Evolutionary conservation across 441 rosid genomes (phyloP).

Genomic region (Erodium chrysanthum): DNA sequence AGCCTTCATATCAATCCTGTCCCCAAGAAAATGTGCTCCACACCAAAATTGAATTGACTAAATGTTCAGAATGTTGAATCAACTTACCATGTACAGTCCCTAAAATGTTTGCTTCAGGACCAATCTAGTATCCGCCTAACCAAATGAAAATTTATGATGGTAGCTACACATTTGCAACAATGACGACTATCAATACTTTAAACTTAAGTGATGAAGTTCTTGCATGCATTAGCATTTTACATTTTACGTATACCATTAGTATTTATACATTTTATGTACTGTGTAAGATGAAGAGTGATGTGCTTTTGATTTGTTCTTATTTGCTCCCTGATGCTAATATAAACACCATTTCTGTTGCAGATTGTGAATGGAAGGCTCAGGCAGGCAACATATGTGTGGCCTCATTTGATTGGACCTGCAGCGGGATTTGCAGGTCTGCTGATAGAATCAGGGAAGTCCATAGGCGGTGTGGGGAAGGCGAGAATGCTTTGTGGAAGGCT

Average conservation of each 20-base stretch:
- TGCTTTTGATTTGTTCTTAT: no score
- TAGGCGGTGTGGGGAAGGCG: constrained; percentile 73
- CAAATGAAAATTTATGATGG: background rate
- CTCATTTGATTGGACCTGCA: constrained; percentile 84
- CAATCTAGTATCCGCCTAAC: no score
- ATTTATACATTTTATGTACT: no score
- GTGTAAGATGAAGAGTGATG: no score
- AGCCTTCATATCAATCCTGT: constrained; percentile 23
- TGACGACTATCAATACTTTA: no score
- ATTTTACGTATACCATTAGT: background rate
- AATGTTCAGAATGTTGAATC: background rate
- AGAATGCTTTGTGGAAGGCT: constrained; percentile 68
- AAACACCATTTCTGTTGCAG: constrained; percentile 25
- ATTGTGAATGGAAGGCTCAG: constrained; percentile 89
- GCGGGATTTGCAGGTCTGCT: constrained; percentile 75
- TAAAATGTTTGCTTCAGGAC: background rate
- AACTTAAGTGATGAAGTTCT: background rate
- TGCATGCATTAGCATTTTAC: background rate
- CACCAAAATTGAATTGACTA: constrained; percentile 24
- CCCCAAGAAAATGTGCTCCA: constrained; percentile 18
- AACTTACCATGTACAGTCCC: background rate
- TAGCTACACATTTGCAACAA: no score
- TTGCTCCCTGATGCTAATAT: background rate
- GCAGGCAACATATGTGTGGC: constrained; percentile 82
- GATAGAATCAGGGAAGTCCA: constrained; percentile 81